phyloP scores from a whole-genome alignment of 2,329 filamentous ascomycete genomes.

The Kalmusia sp. region DNA sequence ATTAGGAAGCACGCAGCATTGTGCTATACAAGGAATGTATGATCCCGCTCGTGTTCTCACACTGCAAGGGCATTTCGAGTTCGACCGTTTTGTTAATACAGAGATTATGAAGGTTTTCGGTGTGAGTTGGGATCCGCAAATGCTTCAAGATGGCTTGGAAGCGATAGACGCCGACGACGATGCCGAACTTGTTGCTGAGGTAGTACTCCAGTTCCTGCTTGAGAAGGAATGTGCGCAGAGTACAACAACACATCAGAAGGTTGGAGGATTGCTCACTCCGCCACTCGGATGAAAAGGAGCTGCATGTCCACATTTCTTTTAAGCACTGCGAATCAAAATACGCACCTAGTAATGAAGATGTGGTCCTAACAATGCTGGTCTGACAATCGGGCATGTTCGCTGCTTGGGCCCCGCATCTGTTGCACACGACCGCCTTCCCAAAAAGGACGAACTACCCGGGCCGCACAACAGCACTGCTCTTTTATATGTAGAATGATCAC shows the following conservation, averaged over 20 bases:
- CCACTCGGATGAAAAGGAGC: constrained; percentile 13
- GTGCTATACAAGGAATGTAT: constrained; percentile 50
- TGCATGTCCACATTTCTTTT: not conserved
- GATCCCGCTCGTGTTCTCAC: constrained; percentile 49
- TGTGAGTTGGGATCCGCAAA: constrained; percentile 26
- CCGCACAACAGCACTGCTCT: not conserved
- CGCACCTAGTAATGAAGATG: not conserved
- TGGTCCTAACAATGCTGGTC: not conserved
- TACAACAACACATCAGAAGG: constrained; percentile 1
- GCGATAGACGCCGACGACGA: constrained; percentile 37
- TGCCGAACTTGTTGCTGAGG: constrained; percentile 34
- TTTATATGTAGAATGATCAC: not conserved
- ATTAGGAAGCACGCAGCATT: constrained; percentile 39
- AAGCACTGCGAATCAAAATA: not conserved
- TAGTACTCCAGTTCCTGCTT: constrained; percentile 42
- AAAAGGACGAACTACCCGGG: constrained; percentile 10
- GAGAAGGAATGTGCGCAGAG: constrained; percentile 14
- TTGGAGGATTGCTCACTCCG: constrained; percentile 29
- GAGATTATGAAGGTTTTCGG: constrained; percentile 49
- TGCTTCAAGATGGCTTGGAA: constrained; percentile 25
- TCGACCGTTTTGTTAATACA: constrained; percentile 50
- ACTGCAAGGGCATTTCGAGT: constrained; percentile 54
- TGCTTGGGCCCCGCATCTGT: constrained; percentile 4
- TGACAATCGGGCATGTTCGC: not conserved
- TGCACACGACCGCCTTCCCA: constrained; percentile 16